These are phyloP conservation scores for Persicaria tinctoria DNA, from an alignment of 148 eudicot species.

Conservation along the genomic window DNA sequence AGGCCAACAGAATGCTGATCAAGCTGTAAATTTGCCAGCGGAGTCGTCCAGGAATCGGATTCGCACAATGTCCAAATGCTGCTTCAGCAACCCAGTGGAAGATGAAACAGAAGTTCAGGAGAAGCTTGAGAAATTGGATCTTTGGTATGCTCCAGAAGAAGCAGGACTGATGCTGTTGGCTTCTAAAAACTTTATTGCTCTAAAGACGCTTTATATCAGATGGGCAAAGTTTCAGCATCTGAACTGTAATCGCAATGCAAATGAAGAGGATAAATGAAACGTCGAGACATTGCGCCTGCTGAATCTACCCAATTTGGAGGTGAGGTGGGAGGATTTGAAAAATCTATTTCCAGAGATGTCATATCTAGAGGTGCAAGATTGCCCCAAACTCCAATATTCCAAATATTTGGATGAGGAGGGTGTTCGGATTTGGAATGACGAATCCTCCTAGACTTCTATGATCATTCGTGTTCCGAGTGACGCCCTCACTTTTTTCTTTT, in stretches of 20 bases:
- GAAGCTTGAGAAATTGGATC: slow-evolving; percentile 3
- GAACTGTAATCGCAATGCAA: background rate
- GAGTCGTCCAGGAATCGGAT: background rate
- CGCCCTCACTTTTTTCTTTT: too few species aligned
- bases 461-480: too few species aligned
- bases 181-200: background rate
- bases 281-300: background rate
- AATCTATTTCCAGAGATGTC: background rate
- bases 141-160: background rate
- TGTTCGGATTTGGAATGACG: background rate
- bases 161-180: background rate
- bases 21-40: background rate
- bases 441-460: background rate
- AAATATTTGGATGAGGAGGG: background rate
- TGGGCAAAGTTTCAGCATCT: background rate
- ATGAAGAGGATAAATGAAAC: background rate
- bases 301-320: background rate
- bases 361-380: background rate
- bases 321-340: background rate
- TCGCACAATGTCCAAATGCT: background rate
- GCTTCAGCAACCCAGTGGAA: background rate
- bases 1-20: background rate
- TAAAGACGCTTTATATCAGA: background rate
- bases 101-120: background rate
- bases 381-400: background rate